Conservation (phyloP, 2,329 filamentous ascomycete genomes). For the Penicillium hesseltinei region DNA sequence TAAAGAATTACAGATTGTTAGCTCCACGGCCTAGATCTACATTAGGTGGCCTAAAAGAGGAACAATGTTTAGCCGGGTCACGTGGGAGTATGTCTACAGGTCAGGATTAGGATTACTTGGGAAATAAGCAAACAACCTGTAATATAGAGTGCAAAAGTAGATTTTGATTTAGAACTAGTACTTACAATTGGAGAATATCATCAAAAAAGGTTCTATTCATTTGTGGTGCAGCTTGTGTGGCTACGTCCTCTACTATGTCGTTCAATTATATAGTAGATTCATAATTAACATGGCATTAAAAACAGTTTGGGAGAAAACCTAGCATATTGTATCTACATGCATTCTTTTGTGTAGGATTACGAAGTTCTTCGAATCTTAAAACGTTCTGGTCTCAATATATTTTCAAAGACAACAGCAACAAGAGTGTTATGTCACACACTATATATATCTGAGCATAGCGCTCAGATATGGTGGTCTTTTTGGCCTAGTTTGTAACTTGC, state of each 20-base stretch:
- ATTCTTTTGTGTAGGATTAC: too few relatives aligned
- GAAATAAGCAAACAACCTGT: background rate
- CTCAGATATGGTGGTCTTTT: too few relatives aligned
- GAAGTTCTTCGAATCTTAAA: too few relatives aligned
- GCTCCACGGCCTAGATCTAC: slow-evolving; percentile 8
- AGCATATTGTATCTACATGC: too few relatives aligned
- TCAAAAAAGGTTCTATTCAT: background rate
- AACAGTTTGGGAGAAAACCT: too few relatives aligned
- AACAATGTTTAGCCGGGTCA: slow-evolving; percentile 25
- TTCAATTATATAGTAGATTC: background rate
- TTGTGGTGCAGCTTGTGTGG: background rate
- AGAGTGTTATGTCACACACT: too few relatives aligned
- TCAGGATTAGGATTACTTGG: background rate
- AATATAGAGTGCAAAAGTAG: background rate
- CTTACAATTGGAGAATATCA: background rate
- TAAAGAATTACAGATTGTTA: slow-evolving; percentile 5
- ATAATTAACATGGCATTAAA: too few relatives aligned
- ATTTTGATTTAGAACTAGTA: background rate
- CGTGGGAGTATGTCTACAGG: slow-evolving; percentile 5
- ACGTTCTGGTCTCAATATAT: too few relatives aligned
- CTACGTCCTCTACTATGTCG: background rate
- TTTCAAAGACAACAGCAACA: too few relatives aligned
- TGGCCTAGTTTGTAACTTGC: too few relatives aligned
- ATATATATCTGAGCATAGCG: too few relatives aligned
- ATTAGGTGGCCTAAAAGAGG: slow-evolving; percentile 15